Conservation (phyloP, 164 flowering plant genomes). For the Buxus sempervirens region DNA sequence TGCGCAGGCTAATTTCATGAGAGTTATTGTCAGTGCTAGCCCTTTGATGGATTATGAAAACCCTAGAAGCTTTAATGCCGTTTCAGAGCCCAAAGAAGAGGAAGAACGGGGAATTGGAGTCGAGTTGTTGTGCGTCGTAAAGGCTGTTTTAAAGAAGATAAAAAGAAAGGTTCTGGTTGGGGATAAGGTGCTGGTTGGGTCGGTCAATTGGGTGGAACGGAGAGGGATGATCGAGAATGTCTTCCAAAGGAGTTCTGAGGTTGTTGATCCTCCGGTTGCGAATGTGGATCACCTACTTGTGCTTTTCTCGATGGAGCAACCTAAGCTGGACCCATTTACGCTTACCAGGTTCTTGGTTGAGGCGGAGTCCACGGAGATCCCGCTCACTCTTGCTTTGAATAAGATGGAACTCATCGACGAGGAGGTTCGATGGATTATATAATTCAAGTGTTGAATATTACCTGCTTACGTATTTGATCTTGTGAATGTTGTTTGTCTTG, state of each 20-base stretch:
- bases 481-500: too few relatives aligned
- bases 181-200: constrained; percentile 85
- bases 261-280: constrained; percentile 83
- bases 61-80: neutral
- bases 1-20: constrained; percentile 95
- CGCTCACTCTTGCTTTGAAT: constrained; percentile 78
- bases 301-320: constrained; percentile 86
- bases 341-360: constrained; percentile 90
- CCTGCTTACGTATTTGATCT: neutral
- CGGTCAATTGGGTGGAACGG: constrained; percentile 85
- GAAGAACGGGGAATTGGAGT: constrained; percentile 30
- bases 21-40: constrained; percentile 59
- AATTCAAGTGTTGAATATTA: neutral
- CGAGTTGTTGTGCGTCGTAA: constrained; percentile 84
- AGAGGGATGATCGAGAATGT: constrained; percentile 94
- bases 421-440: constrained; percentile 41
- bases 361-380: constrained; percentile 87
- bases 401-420: constrained; percentile 72
- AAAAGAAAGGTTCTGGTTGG: constrained; percentile 89
- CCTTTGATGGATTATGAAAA: neutral
- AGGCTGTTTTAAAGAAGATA: constrained; percentile 87
- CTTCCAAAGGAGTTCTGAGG: constrained; percentile 56
- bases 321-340: constrained; percentile 63
- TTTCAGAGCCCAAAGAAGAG: constrained; percentile 5
- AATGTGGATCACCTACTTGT: constrained; percentile 92